Evolutionary conservation across 2,329 filamentous ascomycete genomes (phyloP), one percentile per base, ranked within the genome.

Genomic region (Tolypocladium inflatum): DNA sequence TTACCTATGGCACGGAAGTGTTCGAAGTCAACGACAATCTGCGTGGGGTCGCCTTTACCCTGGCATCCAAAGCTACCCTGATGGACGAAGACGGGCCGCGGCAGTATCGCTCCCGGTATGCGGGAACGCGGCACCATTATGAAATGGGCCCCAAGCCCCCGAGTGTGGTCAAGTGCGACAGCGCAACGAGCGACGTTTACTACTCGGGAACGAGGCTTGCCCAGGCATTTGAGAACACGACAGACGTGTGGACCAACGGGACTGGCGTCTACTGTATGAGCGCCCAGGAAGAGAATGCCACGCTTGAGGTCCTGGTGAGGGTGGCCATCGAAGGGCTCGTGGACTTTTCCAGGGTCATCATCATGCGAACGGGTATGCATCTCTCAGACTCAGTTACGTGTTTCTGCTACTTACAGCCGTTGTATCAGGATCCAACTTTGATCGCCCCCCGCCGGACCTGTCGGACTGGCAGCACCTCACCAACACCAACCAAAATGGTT

Each of bases 261-360:
- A 82, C 80, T 0, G 86, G 84, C 0, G 70, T 77, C 7, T 90
- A 90, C 72, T 90, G 87, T 73, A 83, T 86, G 71, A 87, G 81
- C 1, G 86, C 86, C 0, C 87, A 90, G 68, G 88, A 90, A 70
- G 87, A 90, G 67, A 89, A 86, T 64, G 87, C 86, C 0, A 81
- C 81, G 0, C 78, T 90, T 1, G 85, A 87, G 64, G 86, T 81
- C 6, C 73, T 90, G 35, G 70, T 89, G 23, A 80, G 87, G 15
- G 80, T 79, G 2, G 80, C 84, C 0, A 71, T 80, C 26, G 75
- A 77, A 61, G 78, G 80, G 2, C 66, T 83, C 5, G 80, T 86
- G 4, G 88, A 90, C 68, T 90, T 88, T 69, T 70, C 76, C 6
- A 80, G 88, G 3, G 79, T 88, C 61, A 85, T 90, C 57, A 71